These are phyloP conservation scores for Aphanocladium album DNA, from an alignment of 2,329 filamentous ascomycete genomes.

Conservation along the genomic window DNA sequence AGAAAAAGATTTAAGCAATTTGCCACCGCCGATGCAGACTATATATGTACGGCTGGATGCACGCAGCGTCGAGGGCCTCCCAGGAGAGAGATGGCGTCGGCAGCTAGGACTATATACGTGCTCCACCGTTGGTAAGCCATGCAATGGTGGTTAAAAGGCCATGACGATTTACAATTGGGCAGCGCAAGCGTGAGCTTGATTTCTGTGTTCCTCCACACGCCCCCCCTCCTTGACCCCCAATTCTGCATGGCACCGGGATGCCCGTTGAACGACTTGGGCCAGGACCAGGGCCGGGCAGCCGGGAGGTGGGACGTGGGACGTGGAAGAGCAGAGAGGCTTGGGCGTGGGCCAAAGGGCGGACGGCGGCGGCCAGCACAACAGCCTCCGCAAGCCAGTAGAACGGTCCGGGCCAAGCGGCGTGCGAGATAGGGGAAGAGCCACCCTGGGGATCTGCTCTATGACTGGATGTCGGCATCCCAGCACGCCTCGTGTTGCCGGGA, in stretches of 20 bases:
- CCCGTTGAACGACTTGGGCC: background rate
- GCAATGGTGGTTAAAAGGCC: background rate
- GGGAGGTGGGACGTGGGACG: constrained; percentile 3
- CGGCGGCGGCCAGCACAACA: background rate
- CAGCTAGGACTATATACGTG: constrained; percentile 6
- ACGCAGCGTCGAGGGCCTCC: background rate
- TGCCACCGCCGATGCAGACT: constrained; percentile 10
- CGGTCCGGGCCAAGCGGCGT: background rate
- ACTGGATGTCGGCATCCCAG: constrained; percentile 4
- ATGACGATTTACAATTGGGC: constrained; percentile 12
- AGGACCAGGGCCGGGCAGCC: constrained; percentile 7
- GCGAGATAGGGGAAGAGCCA: constrained; percentile 1
- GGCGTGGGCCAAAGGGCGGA: background rate
- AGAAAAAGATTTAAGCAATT: background rate
- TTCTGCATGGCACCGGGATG: background rate
- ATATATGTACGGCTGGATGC: constrained; percentile 11
- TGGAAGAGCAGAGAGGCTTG: background rate
- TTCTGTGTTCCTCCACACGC: constrained; percentile 8
- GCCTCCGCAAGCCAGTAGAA: background rate
- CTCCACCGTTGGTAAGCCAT: constrained; percentile 14
- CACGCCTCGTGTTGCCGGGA: constrained; percentile 13
- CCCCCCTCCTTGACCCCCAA: background rate
- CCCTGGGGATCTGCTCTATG: constrained; percentile 1
- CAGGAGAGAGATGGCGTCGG: constrained; percentile 1
- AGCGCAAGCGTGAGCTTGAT: constrained; percentile 11